These are phyloP conservation scores for Pythium volutum DNA, from an alignment of 352 stramenopile genomes.

Conservation along the genomic window DNA sequence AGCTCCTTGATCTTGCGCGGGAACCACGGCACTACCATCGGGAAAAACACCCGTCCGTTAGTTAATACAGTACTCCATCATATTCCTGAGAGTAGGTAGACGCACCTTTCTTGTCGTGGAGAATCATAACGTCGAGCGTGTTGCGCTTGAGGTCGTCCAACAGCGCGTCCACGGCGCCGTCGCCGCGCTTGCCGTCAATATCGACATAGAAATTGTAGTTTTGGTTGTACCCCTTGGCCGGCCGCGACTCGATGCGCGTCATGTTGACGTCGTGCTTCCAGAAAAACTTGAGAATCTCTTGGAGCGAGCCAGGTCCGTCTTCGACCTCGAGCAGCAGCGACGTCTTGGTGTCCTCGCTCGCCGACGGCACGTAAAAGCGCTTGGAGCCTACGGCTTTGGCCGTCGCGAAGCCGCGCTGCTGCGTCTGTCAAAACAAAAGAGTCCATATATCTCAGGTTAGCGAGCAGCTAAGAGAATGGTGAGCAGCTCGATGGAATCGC, in stretches of 20 bases:
- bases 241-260: slow-evolving; percentile 94
- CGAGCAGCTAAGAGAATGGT: background rate
- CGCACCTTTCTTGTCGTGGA: slow-evolving; percentile 92
- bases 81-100: background rate
- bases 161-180: slow-evolving; percentile 78
- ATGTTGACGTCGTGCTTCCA: slow-evolving; percentile 98
- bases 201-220: slow-evolving; percentile 94
- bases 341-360: slow-evolving; percentile 61
- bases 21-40: slow-evolving; percentile 77
- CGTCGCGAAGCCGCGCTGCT: slow-evolving; percentile 16
- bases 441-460: slow-evolving; percentile 13
- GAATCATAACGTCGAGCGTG: slow-evolving; percentile 88
- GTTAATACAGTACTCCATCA: too few relatives aligned
- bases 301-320: slow-evolving; percentile 82
- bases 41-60: too few relatives aligned
- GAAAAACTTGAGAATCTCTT: slow-evolving; percentile 96
- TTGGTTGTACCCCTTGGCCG: slow-evolving; percentile 76
- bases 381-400: slow-evolving; percentile 21
- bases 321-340: slow-evolving; percentile 74
- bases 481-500: slow-evolving; percentile 11
- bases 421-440: too few relatives aligned
- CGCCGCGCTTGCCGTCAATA: slow-evolving; percentile 85
- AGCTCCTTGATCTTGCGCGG: slow-evolving; percentile 82
- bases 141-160: slow-evolving; percentile 84
- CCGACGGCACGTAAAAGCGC: slow-evolving; percentile 25